A percentile compares a stretch with the other conserved stretches of the same genome.
Conservation (phyloP, 257 asterid species). For the Solanum pinnatisectum region DNA sequence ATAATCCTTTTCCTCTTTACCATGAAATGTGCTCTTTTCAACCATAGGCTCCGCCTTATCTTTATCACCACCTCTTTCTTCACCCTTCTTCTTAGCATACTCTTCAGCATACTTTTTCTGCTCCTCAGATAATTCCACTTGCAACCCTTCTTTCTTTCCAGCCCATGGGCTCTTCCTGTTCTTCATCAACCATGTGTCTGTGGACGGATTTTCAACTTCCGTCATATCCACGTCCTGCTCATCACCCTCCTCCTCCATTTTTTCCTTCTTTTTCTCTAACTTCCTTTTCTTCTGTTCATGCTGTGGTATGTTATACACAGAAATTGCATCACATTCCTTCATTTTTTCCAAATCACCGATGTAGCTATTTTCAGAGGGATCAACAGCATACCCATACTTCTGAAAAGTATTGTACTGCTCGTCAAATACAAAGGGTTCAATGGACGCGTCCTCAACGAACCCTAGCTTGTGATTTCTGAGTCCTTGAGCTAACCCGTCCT, state of each 20-base stretch:
- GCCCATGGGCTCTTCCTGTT: conserved; percentile 97
- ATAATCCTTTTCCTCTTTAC: conserved; percentile 91
- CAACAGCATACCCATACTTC: conserved; percentile 90
- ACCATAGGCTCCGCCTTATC: conserved; percentile 42
- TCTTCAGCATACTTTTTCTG: conserved; percentile 98
- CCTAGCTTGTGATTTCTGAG: conserved; percentile 93
- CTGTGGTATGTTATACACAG: conserved; percentile 78
- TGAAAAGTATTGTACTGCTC: conserved; percentile 95
- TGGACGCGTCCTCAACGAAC: conserved; percentile 74
- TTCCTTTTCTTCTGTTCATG: conserved; percentile 76
- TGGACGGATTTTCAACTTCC: conserved; percentile 68
- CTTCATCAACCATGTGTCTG: conserved; percentile 81
- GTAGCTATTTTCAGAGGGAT: conserved; percentile 61
- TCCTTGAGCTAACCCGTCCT: conserved; percentile 97
- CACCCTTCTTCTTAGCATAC: conserved; percentile 88
- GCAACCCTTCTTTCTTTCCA: conserved; percentile 74
- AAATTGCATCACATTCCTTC: conserved; percentile 42
- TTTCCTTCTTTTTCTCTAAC: conserved; percentile 78
- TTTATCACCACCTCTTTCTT: conserved; percentile 69
- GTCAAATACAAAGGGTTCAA: conserved; percentile 76
- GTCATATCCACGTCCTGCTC: conserved; percentile 26
- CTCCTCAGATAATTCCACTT: conserved; percentile 81
- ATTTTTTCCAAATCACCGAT: conserved; percentile 75
- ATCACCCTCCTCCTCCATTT: conserved; percentile 40
- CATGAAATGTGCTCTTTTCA: conserved; percentile 86